Percentiles rank a stretch among this genome's conserved stretches.
phyloP scores from a whole-genome alignment of 148 eudicot genomes.

The Vaccinium vitisidaea region DNA sequence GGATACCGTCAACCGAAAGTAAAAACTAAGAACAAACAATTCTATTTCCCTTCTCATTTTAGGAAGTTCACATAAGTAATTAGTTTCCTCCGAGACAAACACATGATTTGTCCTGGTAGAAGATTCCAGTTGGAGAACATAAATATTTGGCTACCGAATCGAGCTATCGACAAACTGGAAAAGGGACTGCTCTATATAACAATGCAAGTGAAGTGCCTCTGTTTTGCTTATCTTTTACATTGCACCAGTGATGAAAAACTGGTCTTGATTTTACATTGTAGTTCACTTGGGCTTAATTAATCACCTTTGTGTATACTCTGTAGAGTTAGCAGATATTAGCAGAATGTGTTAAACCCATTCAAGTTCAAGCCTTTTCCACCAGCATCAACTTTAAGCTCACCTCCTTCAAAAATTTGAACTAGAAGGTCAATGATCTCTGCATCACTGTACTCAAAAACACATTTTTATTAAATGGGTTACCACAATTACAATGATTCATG shows the following conservation, averaged over 20 bases:
- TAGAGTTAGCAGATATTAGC: neutral
- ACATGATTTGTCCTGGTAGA: neutral
- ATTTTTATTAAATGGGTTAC: neutral
- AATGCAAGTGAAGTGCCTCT: neutral
- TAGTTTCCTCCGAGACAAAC: conserved; percentile 1
- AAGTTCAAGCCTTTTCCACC: conserved; percentile 27
- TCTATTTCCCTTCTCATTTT: neutral
- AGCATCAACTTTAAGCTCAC: conserved; percentile 20
- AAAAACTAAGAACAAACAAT: neutral
- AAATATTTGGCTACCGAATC: neutral
- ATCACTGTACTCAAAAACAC: conserved; percentile 33
- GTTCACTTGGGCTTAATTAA: neutral
- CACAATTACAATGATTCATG: neutral
- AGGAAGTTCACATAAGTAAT: neutral
- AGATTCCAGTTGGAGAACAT: neutral
- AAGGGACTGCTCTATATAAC: neutral
- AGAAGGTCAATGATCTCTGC: conserved; percentile 52
- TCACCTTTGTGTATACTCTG: neutral
- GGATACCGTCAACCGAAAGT: too few relatives aligned
- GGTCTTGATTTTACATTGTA: neutral
- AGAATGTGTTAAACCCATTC: conserved; percentile 41
- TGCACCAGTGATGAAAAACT: neutral
- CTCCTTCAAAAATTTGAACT: conserved; percentile 42
- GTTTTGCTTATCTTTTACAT: conserved; percentile 6
- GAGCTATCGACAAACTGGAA: neutral